Conservation (phyloP, 306 rosid species). For the Cyclanthera cordifolia region DNA sequence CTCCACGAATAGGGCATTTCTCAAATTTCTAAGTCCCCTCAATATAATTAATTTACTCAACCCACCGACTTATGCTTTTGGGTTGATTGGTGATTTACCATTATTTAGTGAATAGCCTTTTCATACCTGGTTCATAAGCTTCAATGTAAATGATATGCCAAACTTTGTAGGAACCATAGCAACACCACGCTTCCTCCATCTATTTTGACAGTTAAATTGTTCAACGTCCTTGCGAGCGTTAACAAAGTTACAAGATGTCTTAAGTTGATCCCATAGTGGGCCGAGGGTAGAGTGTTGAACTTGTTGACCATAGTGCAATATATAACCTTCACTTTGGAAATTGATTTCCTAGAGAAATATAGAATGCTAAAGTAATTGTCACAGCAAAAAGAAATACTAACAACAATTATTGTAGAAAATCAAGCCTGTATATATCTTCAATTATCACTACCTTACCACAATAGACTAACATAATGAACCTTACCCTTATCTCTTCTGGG, state of each 20-base stretch:
- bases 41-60: no score
- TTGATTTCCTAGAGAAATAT: constrained; percentile 52
- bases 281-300: constrained; percentile 59
- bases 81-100: no score
- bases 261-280: constrained; percentile 65
- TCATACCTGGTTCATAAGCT: constrained; percentile 85
- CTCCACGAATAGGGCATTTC: no score
- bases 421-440: no score
- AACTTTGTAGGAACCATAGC: constrained; percentile 87
- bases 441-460: constrained; percentile 14
- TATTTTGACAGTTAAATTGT: constrained; percentile 47
- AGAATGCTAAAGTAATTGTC: constrained; percentile 13
- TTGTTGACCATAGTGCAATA: constrained; percentile 68
- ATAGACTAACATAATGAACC: constrained; percentile 16
- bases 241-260: constrained; percentile 53
- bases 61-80: no score
- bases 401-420: constrained; percentile 6
- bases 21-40: no score
- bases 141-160: constrained; percentile 78
- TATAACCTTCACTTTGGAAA: constrained; percentile 82
- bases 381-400: constrained; percentile 6
- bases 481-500: constrained; percentile 76
- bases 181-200: constrained; percentile 90
- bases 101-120: no score
- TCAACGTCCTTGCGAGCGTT: constrained; percentile 60